Evolutionary conservation across 768 basidiomycete species (phyloP), one percentile per base, ranked within the genome.

Genomic region (Pleurotus tuber-regium): DNA sequence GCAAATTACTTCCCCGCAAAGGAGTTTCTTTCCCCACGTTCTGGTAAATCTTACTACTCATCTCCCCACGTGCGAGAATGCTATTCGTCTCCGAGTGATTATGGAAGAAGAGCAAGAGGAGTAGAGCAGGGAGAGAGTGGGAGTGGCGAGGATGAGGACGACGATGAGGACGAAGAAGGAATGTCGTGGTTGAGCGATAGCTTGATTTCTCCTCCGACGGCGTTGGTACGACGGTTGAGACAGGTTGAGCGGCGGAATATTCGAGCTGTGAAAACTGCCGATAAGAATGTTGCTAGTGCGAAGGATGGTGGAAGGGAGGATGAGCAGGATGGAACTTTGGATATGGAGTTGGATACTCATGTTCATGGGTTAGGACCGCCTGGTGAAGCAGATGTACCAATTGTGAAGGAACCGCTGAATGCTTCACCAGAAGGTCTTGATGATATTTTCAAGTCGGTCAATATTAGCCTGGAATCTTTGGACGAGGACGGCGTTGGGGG

Each of bases 151-250:
- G 4, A 10, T 21, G 11, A 25, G 6, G 26, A 18, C 41, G 9
- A n/a, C n/a, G 41, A 42, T 11, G 21, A 24, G 9, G 41, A 42
- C 19, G 41, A 11, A 42, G 41, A 42, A 11, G 46, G 31, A 18
- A 16, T 48, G 30, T 48, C 46, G 12, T 48, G 46, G 46, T 21
- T 33, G 18, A 48, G 46, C 31, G 46, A 48, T 35, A 48, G 46
- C 29, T 48, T 48, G 23, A 48, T 48, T 33, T 48, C 46, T n/a
- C 46, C 46, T 3, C 46, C 46, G 2, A 48, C 46, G 19, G 46
- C 46, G 23, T 21, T 48, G 2, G 31, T 48, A 6, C 31, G 21
- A 18, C 29, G 31, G 30, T 26, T 48, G 2, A 21, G 19, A 7
- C 46, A 48, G 18, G 30, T 21, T 12, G 29, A 33, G 23, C 7